Evolutionary conservation across 108 stramenopile species (phyloP).

Genomic region (Cyclotella sp.): DNA sequence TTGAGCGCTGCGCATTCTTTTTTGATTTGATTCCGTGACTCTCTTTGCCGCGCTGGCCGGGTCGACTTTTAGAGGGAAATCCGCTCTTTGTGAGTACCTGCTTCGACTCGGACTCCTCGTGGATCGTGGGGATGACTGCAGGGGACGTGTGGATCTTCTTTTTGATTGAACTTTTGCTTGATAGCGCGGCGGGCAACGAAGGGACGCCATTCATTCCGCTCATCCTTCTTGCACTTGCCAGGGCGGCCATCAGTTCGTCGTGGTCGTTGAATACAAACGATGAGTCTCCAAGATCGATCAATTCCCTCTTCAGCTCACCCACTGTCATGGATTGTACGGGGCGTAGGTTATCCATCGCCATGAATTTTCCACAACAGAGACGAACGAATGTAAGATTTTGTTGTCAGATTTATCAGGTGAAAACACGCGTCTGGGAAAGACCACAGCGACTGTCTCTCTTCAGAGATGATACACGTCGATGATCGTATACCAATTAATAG

Average conservation of each 20-base stretch:
- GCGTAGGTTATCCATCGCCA: slow-evolving; percentile 3
- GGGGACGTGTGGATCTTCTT: not conserved
- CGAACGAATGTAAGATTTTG: not conserved
- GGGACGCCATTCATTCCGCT: not conserved
- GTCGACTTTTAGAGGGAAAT: not conserved
- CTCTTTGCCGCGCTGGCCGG: not conserved
- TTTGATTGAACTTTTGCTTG: not conserved
- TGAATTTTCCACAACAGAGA: not conserved
- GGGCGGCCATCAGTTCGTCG: slow-evolving; percentile 33
- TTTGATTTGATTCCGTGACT: not conserved
- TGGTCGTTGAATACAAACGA: slow-evolving; percentile 37
- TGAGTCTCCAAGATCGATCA: slow-evolving; percentile 26
- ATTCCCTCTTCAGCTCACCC: slow-evolving; percentile 22
- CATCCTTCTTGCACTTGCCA: slow-evolving; percentile 9
- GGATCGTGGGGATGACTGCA: slow-evolving; percentile 15
- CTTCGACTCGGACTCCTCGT: slow-evolving; percentile 9
- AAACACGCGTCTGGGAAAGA: not conserved
- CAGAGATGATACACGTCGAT: no score
- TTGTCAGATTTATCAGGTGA: not conserved
- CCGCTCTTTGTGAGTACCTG: not conserved
- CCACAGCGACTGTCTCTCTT: no score
- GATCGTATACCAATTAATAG: no score
- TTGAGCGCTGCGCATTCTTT: not conserved
- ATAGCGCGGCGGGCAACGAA: not conserved
- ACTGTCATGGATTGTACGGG: slow-evolving; percentile 23